Evolutionary conservation across 441 rosid genomes (phyloP), one percentile per base, ranked within the genome.

Genomic region (Raphanus hybrid): DNA sequence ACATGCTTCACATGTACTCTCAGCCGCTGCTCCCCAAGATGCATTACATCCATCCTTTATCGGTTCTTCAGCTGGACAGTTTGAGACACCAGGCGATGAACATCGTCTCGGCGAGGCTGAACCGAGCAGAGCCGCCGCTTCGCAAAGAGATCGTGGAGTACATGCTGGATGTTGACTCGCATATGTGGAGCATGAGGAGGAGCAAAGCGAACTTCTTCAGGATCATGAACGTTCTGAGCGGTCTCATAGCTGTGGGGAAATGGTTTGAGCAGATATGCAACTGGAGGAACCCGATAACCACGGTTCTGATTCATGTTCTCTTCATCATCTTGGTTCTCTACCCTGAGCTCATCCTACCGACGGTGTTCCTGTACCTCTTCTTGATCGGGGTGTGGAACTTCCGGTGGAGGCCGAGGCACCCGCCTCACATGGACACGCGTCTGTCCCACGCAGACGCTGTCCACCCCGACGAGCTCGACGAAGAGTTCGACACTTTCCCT

Each of bases 101-200:
- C 83, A 89, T 94, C 66, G 97, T 94, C 57, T 88, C 92, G 0
- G 79, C 77, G 60, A 87, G 98, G 89, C 89, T 94, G 70, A 90
- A 82, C 78, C 77, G 97, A 2, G 95, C 98, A 29, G 98, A 94
- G 75, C 98, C 98, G 10, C 97, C 97, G 1, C 81, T 94, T 75
- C 87, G 91, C 73, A 92, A 87, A 82, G 98, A 94, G 80, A 88
- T 92, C 34, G 97, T 94, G 12, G 98, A 91, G 86, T 93, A 89
- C 79, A 93, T 93, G 97, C 84, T 93, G 1, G 98, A 93, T 73
- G 96, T 93, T 26, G 98, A 89, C 73, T 90, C 96, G 1, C 93
- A 91, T 73, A 87, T 87, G 91, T 93, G 98, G 97, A 93, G 91
- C 82, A 91, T 93, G 97, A 85, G 98, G 74, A 88, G 97, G 75